Percentiles rank a stretch among this genome's conserved stretches.
phyloP scores from a whole-genome alignment of 345 rosid species.

The Geranium brycei region DNA sequence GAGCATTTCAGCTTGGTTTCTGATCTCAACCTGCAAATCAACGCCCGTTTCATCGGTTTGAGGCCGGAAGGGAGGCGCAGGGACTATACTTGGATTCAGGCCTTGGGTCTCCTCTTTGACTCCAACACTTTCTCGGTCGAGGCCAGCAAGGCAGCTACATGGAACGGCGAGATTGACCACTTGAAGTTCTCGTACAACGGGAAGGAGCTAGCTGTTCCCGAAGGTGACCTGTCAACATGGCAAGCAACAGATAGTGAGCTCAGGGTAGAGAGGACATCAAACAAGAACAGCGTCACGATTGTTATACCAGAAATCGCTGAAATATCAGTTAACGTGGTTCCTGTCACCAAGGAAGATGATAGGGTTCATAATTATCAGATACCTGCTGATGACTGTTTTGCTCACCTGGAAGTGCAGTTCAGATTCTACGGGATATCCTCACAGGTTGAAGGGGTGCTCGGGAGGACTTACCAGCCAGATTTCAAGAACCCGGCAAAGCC shows the following conservation, averaged over 20 bases:
- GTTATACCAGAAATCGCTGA: slow-evolving; percentile 31
- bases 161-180: slow-evolving; percentile 46
- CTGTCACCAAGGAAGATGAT: slow-evolving; percentile 63
- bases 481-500: slow-evolving; percentile 54
- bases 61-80: slow-evolving; percentile 33
- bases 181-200: slow-evolving; percentile 42
- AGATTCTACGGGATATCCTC: slow-evolving; percentile 45
- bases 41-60: slow-evolving; percentile 49
- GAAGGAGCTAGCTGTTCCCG: slow-evolving; percentile 29
- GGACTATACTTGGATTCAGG: slow-evolving; percentile 65
- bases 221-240: slow-evolving; percentile 45
- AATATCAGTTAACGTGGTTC: slow-evolving; percentile 50
- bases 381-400: slow-evolving; percentile 46
- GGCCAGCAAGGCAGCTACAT: slow-evolving; percentile 32
- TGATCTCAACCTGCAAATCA: slow-evolving; percentile 40
- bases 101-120: slow-evolving; percentile 40
- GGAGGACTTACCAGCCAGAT: slow-evolving; percentile 50
- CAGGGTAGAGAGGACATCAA: slow-evolving; percentile 40
- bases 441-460: slow-evolving; percentile 52
- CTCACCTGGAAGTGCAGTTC: slow-evolving; percentile 57
- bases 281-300: slow-evolving; percentile 39
- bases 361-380: slow-evolving; percentile 43
- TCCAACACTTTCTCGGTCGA: slow-evolving; percentile 46
- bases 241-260: slow-evolving; percentile 29
- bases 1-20: slow-evolving; percentile 49